Percentiles rank a stretch among this genome's conserved stretches.
These are phyloP conservation scores for Penicillium paneum DNA, from an alignment of 2,329 filamentous ascomycete genomes.

Conservation along the genomic window DNA sequence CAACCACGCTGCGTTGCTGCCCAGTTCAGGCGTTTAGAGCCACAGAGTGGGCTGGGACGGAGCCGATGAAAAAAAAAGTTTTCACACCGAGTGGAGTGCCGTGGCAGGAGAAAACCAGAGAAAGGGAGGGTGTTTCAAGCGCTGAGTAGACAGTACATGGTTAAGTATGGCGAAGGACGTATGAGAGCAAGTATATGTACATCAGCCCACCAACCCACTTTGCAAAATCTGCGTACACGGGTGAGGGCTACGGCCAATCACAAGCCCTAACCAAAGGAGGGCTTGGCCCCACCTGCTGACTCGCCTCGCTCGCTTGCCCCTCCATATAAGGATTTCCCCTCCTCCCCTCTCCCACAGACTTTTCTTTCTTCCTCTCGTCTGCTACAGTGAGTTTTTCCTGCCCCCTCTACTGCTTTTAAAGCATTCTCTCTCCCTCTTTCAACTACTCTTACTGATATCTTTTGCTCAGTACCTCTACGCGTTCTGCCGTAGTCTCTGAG, in stretches of 20 bases:
- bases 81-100: slow-evolving; percentile 24
- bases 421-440: slow-evolving; percentile 15
- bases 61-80: slow-evolving; percentile 23
- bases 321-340: slow-evolving; percentile 49
- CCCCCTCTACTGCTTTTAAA: slow-evolving; percentile 22
- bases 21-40: slow-evolving; percentile 26
- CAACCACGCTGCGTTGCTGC: slow-evolving; percentile 38
- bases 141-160: slow-evolving; percentile 7
- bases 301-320: slow-evolving; percentile 44
- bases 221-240: slow-evolving; percentile 34
- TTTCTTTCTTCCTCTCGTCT: slow-evolving; percentile 42
- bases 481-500: slow-evolving; percentile 51
- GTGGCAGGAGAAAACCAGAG: slow-evolving; percentile 28
- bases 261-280: slow-evolving; percentile 22
- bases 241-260: slow-evolving; percentile 28
- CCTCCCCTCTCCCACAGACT: slow-evolving; percentile 41
- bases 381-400: slow-evolving; percentile 47
- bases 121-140: slow-evolving; percentile 16
- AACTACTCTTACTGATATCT: slow-evolving; percentile 22
- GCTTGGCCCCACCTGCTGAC: slow-evolving; percentile 37
- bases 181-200: slow-evolving; percentile 7
- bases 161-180: neutral
- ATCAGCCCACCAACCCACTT: slow-evolving; percentile 18
- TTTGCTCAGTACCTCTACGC: slow-evolving; percentile 51
- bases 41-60: slow-evolving; percentile 18